phyloP scores from a whole-genome alignment of 805 yeast species.

The Metschnikowia orientalis region DNA sequence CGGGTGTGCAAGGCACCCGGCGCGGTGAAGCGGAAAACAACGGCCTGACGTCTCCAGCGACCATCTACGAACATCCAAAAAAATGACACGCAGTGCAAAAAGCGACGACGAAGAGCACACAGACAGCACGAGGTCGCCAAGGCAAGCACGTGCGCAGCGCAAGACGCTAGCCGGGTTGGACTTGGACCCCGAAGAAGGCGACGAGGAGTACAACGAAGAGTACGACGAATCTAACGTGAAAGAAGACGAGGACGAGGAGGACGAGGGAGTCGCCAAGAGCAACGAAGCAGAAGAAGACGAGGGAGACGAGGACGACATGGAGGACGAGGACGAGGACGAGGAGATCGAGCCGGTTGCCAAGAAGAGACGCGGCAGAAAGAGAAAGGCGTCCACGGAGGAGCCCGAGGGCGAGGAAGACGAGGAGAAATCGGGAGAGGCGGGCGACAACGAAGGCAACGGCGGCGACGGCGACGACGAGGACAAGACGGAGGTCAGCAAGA shows the following conservation, averaged over 20 bases:
- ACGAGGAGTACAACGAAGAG: constrained; percentile 18
- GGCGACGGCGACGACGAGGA: constrained; percentile 6
- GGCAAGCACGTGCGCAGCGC: constrained; percentile 13
- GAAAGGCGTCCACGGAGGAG: constrained; percentile 16
- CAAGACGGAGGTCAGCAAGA: constrained; percentile 23
- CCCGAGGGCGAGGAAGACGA: constrained; percentile 15
- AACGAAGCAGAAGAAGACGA: constrained; percentile 16
- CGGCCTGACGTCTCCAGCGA: too few relatives aligned
- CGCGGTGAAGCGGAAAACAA: too few relatives aligned
- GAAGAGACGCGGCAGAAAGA: constrained; percentile 14
- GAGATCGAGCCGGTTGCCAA: constrained; percentile 10
- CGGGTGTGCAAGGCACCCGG: too few relatives aligned
- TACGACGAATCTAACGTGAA: constrained; percentile 17
- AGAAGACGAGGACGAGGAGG: constrained; percentile 16
- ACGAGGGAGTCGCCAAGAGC: constrained; percentile 12
- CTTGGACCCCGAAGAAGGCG: constrained; percentile 19
- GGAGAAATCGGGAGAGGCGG: constrained; percentile 2
- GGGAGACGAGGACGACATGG: constrained; percentile 19
- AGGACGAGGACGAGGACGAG: constrained; percentile 8
- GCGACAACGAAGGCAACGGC: constrained; percentile 5
- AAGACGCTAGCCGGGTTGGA: constrained; percentile 19
- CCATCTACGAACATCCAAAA: too few relatives aligned
- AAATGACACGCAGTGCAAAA: constrained; percentile 4
- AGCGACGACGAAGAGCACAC: constrained; percentile 11
- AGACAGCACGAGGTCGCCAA: constrained; percentile 14